phyloP scores from a whole-genome alignment of 352 stramenopile species.

The Phytophthora niederhauseri region DNA sequence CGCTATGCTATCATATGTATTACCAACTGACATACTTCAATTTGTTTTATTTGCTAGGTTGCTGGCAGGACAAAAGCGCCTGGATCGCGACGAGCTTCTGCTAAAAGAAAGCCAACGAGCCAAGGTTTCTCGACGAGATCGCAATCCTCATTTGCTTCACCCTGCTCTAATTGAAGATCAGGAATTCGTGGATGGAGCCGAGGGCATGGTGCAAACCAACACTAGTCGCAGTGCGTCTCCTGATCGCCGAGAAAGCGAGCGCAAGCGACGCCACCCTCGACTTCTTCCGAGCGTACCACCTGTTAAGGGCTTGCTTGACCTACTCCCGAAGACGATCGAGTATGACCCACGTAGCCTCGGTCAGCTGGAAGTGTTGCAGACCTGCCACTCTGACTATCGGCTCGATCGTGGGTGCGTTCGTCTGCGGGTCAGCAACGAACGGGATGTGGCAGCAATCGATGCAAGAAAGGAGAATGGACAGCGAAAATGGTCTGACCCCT shows the following conservation, averaged over 20 bases:
- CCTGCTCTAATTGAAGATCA: constrained; percentile 31
- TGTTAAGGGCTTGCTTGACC: constrained; percentile 81
- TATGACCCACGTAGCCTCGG: constrained; percentile 57
- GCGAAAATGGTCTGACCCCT: constrained; percentile 74
- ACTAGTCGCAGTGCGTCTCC: constrained; percentile 11
- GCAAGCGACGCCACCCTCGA: constrained; percentile 64
- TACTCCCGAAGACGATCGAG: constrained; percentile 79
- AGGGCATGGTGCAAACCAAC: constrained; percentile 4
- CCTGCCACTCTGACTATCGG: constrained; percentile 78
- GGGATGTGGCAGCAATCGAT: constrained; percentile 32
- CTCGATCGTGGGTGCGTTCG: constrained; percentile 72
- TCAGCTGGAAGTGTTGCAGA: constrained; percentile 81
- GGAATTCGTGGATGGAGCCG: constrained; percentile 12
- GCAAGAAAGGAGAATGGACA: constrained; percentile 54
- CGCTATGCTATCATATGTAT: neutral
- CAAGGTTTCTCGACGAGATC: constrained; percentile 37
- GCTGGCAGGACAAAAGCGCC: constrained; percentile 74
- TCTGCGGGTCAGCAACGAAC: constrained; percentile 71
- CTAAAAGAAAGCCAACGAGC: constrained; percentile 66
- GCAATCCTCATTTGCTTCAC: constrained; percentile 70
- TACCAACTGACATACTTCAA: constrained; percentile 6
- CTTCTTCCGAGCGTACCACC: constrained; percentile 81
- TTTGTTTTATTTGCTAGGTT: constrained; percentile 38
- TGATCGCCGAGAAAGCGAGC: constrained; percentile 41
- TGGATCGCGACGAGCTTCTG: constrained; percentile 81